These are phyloP conservation scores for Oryza brachyantha DNA, from an alignment of 176 grass and related monocot genomes.

Conservation along the genomic window DNA sequence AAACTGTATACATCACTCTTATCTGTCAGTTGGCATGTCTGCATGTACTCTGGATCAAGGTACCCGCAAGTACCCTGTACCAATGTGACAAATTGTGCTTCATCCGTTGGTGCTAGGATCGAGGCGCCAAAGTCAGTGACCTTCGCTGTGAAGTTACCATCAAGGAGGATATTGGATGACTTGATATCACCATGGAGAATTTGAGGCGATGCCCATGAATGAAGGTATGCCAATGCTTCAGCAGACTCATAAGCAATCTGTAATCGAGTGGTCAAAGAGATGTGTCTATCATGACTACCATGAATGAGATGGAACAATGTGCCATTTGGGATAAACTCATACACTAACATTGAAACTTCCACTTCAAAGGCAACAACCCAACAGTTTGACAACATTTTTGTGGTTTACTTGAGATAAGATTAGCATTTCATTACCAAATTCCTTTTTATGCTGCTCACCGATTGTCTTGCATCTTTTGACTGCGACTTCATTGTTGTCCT, in stretches of 20 bases:
- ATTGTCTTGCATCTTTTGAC: background rate
- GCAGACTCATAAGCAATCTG: background rate
- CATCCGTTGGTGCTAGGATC: background rate
- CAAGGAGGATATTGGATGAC: slow-evolving; percentile 10
- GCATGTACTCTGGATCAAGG: too few species aligned
- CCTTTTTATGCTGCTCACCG: background rate
- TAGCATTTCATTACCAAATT: background rate
- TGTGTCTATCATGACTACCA: background rate
- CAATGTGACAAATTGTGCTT: too few species aligned
- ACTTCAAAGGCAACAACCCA: background rate
- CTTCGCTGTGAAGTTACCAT: background rate
- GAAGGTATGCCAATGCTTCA: background rate
- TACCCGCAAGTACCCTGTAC: too few species aligned
- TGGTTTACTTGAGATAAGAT: background rate
- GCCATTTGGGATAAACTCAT: slow-evolving; percentile 3
- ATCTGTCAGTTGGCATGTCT: too few species aligned
- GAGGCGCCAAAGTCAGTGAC: slow-evolving; percentile 40
- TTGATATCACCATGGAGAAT: slow-evolving; percentile 1
- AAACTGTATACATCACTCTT: too few species aligned
- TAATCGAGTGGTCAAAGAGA: background rate
- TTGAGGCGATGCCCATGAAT: background rate
- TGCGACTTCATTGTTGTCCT: background rate
- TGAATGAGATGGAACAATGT: background rate
- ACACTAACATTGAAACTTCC: background rate
- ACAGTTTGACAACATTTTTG: background rate